phyloP scores from a whole-genome alignment of 2,329 filamentous ascomycete species.

The Zymoseptoria brevis region DNA sequence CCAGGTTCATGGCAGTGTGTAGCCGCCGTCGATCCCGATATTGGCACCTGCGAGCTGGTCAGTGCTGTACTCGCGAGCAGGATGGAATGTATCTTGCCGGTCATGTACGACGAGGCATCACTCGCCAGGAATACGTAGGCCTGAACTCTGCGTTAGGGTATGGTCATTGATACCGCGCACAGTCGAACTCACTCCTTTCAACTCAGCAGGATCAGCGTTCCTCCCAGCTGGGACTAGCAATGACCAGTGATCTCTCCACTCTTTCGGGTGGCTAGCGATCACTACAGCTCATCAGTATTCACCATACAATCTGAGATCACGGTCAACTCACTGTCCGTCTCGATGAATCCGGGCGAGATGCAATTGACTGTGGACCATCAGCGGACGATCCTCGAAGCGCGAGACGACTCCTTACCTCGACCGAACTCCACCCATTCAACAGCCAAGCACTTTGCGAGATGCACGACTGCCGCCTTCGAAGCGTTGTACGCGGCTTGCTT shows the following conservation, averaged over 20 bases:
- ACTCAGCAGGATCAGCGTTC: constrained; percentile 32
- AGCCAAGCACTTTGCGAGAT: constrained; percentile 61
- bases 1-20: constrained; percentile 38
- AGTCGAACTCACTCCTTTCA: constrained; percentile 25
- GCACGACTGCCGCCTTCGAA: constrained; percentile 42
- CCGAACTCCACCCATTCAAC: constrained; percentile 71
- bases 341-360: constrained; percentile 35
- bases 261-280: constrained; percentile 28
- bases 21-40: constrained; percentile 44
- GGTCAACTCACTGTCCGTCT: constrained; percentile 27
- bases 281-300: constrained; percentile 8
- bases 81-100: constrained; percentile 24
- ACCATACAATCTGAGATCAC: not conserved
- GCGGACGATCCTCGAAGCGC: constrained; percentile 8
- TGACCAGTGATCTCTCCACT: constrained; percentile 35
- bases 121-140: constrained; percentile 44
- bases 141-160: constrained; percentile 7
- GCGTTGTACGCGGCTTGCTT: constrained; percentile 58
- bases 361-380: constrained; percentile 28
- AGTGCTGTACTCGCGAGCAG: no score
- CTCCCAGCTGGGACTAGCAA: constrained; percentile 33
- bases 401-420: constrained; percentile 1
- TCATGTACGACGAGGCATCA: constrained; percentile 44
- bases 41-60: constrained; percentile 25
- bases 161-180: not conserved